phyloP scores from a whole-genome alignment of 495 filamentous ascomycete species.

The Hyaloscypha variabilis region DNA sequence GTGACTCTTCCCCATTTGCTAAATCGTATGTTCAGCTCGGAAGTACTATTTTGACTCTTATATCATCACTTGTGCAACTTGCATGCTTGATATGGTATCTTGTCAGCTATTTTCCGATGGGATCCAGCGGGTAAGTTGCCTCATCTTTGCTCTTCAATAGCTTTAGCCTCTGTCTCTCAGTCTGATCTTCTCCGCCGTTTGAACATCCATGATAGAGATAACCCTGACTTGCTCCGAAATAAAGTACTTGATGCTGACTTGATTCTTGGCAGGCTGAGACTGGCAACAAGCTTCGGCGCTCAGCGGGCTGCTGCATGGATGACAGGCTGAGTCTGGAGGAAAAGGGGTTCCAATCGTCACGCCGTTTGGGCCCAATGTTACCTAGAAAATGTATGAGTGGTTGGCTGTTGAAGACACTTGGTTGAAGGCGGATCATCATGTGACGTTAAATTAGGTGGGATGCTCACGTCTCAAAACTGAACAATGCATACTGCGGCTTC shows the following conservation, averaged over 20 bases:
- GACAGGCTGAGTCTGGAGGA: constrained; percentile 57
- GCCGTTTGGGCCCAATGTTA: not conserved
- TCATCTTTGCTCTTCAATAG: not conserved
- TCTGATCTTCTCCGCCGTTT: no score
- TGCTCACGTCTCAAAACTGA: no score
- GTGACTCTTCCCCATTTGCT: constrained; percentile 21
- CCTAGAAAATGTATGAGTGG: not conserved
- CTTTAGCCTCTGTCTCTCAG: not conserved
- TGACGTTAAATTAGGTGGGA: no score
- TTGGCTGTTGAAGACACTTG: not conserved
- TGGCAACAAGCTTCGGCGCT: constrained; percentile 83
- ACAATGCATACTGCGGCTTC: no score
- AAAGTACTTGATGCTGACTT: not conserved
- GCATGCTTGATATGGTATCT: constrained; percentile 88
- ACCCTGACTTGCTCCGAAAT: not conserved
- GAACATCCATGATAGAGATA: not conserved
- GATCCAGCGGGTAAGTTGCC: constrained; percentile 67
- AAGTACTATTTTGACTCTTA: constrained; percentile 76
- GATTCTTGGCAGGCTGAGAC: constrained; percentile 44
- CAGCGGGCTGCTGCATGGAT: constrained; percentile 88
- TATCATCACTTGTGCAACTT: constrained; percentile 82
- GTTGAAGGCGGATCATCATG: not conserved
- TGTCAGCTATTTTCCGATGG: constrained; percentile 98
- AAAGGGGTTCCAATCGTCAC: not conserved
- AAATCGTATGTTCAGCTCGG: constrained; percentile 59